Conservation (phyloP, 1,284 basidiomycete genomes). For the Austroboletus novae-zelandiae region DNA sequence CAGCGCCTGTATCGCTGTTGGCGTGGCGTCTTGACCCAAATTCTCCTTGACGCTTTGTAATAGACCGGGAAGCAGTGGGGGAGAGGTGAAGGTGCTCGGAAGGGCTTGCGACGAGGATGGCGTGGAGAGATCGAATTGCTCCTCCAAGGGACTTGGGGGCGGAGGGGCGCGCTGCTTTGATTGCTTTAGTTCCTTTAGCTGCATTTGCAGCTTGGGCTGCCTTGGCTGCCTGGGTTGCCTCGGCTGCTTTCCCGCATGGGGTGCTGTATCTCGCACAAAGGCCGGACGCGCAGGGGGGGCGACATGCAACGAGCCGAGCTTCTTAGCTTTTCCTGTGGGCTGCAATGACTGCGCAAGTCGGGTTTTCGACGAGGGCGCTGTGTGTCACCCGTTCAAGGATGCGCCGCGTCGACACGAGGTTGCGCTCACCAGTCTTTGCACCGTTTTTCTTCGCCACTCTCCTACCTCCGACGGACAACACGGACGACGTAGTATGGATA, state of each 20-base stretch:
- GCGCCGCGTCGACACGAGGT: not conserved
- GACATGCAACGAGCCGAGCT: slow-evolving; percentile 33
- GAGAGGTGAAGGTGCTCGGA: slow-evolving; percentile 49
- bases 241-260: slow-evolving; percentile 21
- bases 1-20: slow-evolving; percentile 76
- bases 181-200: not conserved
- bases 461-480: slow-evolving; percentile 3
- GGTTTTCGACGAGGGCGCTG: slow-evolving; percentile 32
- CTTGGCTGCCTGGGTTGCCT: too few species aligned
- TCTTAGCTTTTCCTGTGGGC: slow-evolving; percentile 30
- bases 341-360: slow-evolving; percentile 39
- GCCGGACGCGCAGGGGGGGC: slow-evolving; percentile 21
- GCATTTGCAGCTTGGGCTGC: too few species aligned
- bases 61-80: slow-evolving; percentile 66
- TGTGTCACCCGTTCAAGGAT: not conserved
- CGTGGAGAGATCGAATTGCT: slow-evolving; percentile 40
- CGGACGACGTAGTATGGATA: slow-evolving; percentile 16
- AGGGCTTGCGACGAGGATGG: slow-evolving; percentile 18
- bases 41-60: slow-evolving; percentile 52
- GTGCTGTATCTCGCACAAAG: slow-evolving; percentile 28
- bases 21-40: slow-evolving; percentile 51
- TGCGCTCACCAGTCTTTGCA: slow-evolving; percentile 14
- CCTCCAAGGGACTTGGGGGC: slow-evolving; percentile 34
- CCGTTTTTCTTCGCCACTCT: slow-evolving; percentile 14
- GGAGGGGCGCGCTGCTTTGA: slow-evolving; percentile 3